Base-by-base conservation (phyloP, 352 stramenopile species). In the Pythium dissotocum region DNA sequence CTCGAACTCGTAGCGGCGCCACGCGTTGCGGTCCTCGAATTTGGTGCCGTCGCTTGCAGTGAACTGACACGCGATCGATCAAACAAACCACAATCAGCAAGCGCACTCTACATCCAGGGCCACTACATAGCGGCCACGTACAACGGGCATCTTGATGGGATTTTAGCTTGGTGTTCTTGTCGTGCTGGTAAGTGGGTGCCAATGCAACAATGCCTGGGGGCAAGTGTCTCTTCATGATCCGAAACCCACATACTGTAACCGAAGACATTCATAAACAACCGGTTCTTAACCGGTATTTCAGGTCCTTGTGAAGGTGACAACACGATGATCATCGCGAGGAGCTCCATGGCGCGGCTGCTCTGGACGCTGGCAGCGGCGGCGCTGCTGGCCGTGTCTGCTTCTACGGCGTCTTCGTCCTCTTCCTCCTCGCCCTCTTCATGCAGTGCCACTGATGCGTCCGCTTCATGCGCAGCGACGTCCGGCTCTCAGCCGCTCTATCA, bases 1-100 rank as follows among this genome's bases (percentile, higher is more conserved):
- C 63, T 97, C 88, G 71, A 97, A 97, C 74, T 97, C 89, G 67
- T 98, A 96, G 61, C 90, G 83, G 40, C 87, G 81, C 82, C 89
- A 97, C 24, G 78, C 79, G 51, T 80, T 72, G 56, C 89, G 84
- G 71, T 97, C 86, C 42, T 89, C 80, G 35, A 97, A 97, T 70
- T 82, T 82, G 46, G 77, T 96, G 21, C 91, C 90, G 69, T 97
- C 90, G n/a, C 76, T 91, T n/a, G 90, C 89, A 30, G 80, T 88
- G 66, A 95, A 97, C 63, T 81, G 61, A 30, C 28, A 30, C 28
- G 35, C 35, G 10, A 26, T 36, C 26, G 16, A 51, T 52, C 9
- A 5, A 40, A 63, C 10, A 6, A 49, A 24, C 33, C 35, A n/a
- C n/a, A 28, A 69, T 66, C 58, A 77, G 67, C 6, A 42, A 75